Evolutionary conservation across 2,329 filamentous ascomycete genomes (phyloP), one percentile per base, ranked within the genome.

Genomic region (Colletotrichum filicis): DNA sequence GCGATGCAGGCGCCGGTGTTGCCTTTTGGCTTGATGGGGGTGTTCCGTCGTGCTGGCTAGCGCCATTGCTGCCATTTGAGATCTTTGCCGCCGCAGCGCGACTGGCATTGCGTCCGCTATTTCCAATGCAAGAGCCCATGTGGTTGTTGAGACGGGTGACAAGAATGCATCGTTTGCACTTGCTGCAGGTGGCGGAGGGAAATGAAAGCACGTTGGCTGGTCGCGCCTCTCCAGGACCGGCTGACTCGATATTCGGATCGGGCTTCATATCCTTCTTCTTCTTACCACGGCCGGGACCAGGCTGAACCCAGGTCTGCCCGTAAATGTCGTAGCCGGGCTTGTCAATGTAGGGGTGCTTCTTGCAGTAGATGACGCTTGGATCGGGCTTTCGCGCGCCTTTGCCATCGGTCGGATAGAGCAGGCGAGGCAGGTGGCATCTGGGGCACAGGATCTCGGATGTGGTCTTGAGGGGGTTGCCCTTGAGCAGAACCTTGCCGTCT

Each of bases 311-410:
- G 32, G 92, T 94, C 82, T 95, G 94, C 63, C 93, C 93, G 82
- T 95, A 95, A 75, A 95, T 94, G 81, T 96, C 93, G 83, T 92
- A 93, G 73, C 93, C 93, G 2, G 91, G 87, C 80, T 93, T 92
- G 76, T 94, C 90, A 74, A 94, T 93, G 85, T 93, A 95, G 0
- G 93, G 93, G 74, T 93, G 91, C 76, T 92, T 91, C 82, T 94
- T 94, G 87, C 94, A 96, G 86, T 95, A 95, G 76, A 92, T 90
- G 76, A 92, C 85, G 75, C 88, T 86, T 0, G 93, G 93, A 71
- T 92, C 90, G 56, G 91, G 91, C 79, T 90, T 91, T 78, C 84
- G 84, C 14, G 91, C 88, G 58, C 92, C 92, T 77, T 90, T 92
- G 77, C 92, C 92, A 78, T 93, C 91, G 76, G 91, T 92, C 22